Evolutionary conservation across 306 rosid genomes (phyloP), one percentile per base, ranked within the genome.

Genomic region (Parietaria judaica): DNA sequence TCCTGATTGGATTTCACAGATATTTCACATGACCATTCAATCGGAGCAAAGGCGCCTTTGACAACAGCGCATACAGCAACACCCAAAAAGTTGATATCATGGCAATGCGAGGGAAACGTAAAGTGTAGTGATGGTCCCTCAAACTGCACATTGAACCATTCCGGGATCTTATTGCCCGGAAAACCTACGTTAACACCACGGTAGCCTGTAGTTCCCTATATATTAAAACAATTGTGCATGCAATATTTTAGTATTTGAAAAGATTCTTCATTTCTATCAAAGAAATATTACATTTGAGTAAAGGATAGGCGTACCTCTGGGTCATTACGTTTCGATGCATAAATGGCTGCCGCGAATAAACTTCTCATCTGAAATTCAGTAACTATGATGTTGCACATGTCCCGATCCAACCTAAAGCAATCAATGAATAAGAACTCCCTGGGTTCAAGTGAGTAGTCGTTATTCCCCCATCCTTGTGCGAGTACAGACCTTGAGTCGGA

Each of bases 341-440:
- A 14, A 36, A 7, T 12, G 43, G 43, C 4, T 4, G 60, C 43
- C 9, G 14, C 6, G 35, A 3, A 11, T 12, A 16, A 8, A 23
- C 14, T 38, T 59, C 45, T 39, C 6, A 51, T 56, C 5, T 14
- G 60, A 10, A 49, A 55, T 4, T 68, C 72, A 6, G 14, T 8
- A n/a, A 59, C 44, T 51, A 59, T 51, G 44, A 14, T 23, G 12
- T 31, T 59, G 15, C 52, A 2, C 0, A 65, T 43, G 6, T 59
- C 41, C 36, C 23, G 35, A 68, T 51, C 66, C 58, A 68, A 39
- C 10, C 52, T 41, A 5, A 13, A 1, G 37, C 65, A 67, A 7
- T 39, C 34, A 38, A 0, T 11, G 23, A 11, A 57, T 3, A 64
- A 5, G 45, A 41, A 41, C 9, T 41, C 45, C 45, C 8, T 13